Percentiles rank a stretch among this genome's conserved stretches.
These are phyloP conservation scores for Athelia psychrophila DNA, from an alignment of 1,284 basidiomycete species.

Conservation along the genomic window DNA sequence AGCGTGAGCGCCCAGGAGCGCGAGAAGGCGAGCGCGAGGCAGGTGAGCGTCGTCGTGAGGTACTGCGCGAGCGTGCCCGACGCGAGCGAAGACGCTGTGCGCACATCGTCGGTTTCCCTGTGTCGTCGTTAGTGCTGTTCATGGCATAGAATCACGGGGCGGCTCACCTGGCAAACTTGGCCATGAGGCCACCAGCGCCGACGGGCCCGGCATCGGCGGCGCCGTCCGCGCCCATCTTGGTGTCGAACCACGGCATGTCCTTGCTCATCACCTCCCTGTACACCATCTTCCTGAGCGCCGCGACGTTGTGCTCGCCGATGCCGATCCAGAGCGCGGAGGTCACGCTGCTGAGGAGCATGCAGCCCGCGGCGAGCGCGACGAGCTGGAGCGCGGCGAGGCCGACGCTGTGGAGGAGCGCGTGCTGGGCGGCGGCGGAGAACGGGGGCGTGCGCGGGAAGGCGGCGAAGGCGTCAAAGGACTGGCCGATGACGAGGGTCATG, in stretches of 20 bases:
- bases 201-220: slow-evolving; percentile 51
- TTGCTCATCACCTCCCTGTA: slow-evolving; percentile 71
- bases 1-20: slow-evolving; percentile 85
- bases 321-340: slow-evolving; percentile 85
- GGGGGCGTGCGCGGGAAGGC: slow-evolving; percentile 48
- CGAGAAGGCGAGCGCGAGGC: slow-evolving; percentile 79
- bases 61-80: slow-evolving; percentile 81
- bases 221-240: slow-evolving; percentile 70
- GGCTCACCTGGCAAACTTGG: slow-evolving; percentile 84
- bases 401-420: slow-evolving; percentile 56
- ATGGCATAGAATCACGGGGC: too few species aligned
- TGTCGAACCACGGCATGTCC: slow-evolving; percentile 87
- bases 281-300: slow-evolving; percentile 66
- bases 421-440: slow-evolving; percentile 45
- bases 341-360: slow-evolving; percentile 71
- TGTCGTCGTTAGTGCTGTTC: slow-evolving; percentile 7
- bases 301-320: slow-evolving; percentile 80
- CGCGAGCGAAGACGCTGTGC: slow-evolving; percentile 78
- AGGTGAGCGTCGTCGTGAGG: slow-evolving; percentile 75
- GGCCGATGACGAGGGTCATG: slow-evolving; percentile 91
- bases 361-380: slow-evolving; percentile 66
- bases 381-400: slow-evolving; percentile 69
- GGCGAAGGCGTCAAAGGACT: slow-evolving; percentile 81
- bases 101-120: slow-evolving; percentile 94
- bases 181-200: slow-evolving; percentile 92